Conservation (phyloP, 208 protist species). For the Leishmania arabica region DNA sequence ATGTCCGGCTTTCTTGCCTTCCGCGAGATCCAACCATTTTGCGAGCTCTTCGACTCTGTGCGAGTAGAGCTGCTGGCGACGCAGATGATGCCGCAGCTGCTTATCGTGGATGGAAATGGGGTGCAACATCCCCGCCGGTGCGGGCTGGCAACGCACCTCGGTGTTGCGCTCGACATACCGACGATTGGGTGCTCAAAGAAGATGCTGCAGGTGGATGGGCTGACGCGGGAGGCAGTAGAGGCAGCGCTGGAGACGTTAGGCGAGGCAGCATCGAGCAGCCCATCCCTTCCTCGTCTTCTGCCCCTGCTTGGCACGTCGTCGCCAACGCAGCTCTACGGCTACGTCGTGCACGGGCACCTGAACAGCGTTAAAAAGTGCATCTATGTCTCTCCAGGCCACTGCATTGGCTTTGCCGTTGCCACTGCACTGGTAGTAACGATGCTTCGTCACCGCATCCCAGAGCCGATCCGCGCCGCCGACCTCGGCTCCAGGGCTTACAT, state of each 20-base stretch:
- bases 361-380: conserved; percentile 72
- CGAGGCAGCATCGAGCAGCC: neutral
- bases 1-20: conserved; percentile 96
- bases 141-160: conserved; percentile 95
- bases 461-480: conserved; percentile 94
- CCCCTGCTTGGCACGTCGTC: conserved; percentile 12
- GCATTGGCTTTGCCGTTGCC: conserved; percentile 75
- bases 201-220: conserved; percentile 86
- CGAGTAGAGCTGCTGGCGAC: conserved; percentile 28
- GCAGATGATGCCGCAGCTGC: conserved; percentile 69
- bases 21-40: conserved; percentile 82
- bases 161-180: conserved; percentile 87
- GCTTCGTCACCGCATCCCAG: conserved; percentile 82
- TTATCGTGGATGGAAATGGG: conserved; percentile 97
- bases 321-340: conserved; percentile 46
- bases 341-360: conserved; percentile 48
- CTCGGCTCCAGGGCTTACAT: conserved; percentile 85
- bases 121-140: conserved; percentile 92
- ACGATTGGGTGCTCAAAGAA: conserved; percentile 94
- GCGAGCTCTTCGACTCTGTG: conserved; percentile 45
- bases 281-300: neutral
- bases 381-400: conserved; percentile 94
- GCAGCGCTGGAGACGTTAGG: conserved; percentile 13
- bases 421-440: conserved; percentile 51
- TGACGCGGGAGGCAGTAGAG: conserved; percentile 55